Conservation (phyloP, 73 alveolate species). For the Symbiodinium pilosum region DNA sequence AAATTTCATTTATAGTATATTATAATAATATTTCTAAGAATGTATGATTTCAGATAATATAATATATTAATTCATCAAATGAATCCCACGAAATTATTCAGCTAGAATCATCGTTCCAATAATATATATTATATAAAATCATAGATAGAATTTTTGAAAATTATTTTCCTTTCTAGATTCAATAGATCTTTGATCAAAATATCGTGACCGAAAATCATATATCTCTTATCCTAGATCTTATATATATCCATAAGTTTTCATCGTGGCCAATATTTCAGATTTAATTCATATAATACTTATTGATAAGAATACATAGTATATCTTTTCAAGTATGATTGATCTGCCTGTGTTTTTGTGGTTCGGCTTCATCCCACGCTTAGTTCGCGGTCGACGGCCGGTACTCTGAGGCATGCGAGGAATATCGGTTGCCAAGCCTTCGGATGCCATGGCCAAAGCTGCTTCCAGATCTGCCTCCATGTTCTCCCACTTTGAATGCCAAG, state of each 20-base stretch:
- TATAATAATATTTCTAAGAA: too few species aligned
- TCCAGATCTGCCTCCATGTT: constrained; percentile 1
- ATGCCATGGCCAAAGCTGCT: not conserved
- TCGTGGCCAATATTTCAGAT: not conserved
- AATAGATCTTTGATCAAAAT: not conserved
- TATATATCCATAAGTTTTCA: not conserved
- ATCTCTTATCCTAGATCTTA: not conserved
- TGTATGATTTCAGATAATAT: too few species aligned
- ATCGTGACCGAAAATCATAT: not conserved
- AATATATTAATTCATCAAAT: too few species aligned
- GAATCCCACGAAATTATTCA: not conserved
- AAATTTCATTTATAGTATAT: too few species aligned
- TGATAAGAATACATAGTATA: not conserved
- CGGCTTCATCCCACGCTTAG: not conserved
- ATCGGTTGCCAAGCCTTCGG: too few species aligned
- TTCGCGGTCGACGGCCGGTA: not conserved
- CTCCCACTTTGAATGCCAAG: not conserved
- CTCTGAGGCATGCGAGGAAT: not conserved
- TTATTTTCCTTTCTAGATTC: not conserved
- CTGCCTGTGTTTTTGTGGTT: too few species aligned
- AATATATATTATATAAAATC: not conserved
- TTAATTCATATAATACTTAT: too few species aligned
- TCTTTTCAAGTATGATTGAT: too few species aligned
- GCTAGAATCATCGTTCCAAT: too few species aligned
- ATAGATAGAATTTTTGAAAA: not conserved